Conservation (phyloP, 1,284 basidiomycete genomes). For the Singerocomus rubriflavus region DNA sequence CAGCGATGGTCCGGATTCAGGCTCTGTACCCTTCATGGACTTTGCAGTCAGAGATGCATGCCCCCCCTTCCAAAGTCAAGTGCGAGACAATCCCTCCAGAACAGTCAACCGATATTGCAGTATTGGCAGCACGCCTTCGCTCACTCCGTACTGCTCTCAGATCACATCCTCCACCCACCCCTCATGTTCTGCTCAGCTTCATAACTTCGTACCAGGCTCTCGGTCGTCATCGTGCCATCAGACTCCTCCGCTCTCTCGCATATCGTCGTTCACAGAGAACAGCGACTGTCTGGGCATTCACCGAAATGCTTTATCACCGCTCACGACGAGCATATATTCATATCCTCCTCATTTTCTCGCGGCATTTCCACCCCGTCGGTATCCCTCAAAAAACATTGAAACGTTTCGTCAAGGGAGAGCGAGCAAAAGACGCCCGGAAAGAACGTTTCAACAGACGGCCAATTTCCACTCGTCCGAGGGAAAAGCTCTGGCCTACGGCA, state of each 20-base stretch:
- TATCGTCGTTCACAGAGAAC: conserved; percentile 26
- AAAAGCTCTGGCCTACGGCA: conserved; percentile 34
- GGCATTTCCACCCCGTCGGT: conserved; percentile 35
- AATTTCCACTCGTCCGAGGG: conserved; percentile 1
- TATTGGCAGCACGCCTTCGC: conserved; percentile 23
- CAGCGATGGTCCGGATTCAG: conserved; percentile 13
- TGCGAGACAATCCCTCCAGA: conserved; percentile 1
- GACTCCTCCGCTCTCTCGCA: conserved; percentile 25
- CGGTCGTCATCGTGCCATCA: conserved; percentile 21
- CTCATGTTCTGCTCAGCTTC: conserved; percentile 20
- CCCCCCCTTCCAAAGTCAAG: neutral
- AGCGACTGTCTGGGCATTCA: conserved; percentile 34
- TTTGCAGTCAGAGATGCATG: neutral
- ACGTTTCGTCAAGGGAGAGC: conserved; percentile 15
- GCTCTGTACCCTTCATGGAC: conserved; percentile 16
- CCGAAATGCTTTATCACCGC: conserved; percentile 38
- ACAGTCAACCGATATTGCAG: conserved; percentile 2
- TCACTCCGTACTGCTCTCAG: conserved; percentile 23
- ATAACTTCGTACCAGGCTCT: conserved; percentile 24
- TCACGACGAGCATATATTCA: conserved; percentile 17
- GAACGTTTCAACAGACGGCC: conserved; percentile 6
- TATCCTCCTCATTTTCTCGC: conserved; percentile 28
- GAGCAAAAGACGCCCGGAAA: conserved; percentile 7
- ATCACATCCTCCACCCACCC: conserved; percentile 24
- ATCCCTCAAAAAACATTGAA: conserved; percentile 31